phyloP scores from a whole-genome alignment of 2,329 filamentous ascomycete species.

The Gliomastix tumulicola region DNA sequence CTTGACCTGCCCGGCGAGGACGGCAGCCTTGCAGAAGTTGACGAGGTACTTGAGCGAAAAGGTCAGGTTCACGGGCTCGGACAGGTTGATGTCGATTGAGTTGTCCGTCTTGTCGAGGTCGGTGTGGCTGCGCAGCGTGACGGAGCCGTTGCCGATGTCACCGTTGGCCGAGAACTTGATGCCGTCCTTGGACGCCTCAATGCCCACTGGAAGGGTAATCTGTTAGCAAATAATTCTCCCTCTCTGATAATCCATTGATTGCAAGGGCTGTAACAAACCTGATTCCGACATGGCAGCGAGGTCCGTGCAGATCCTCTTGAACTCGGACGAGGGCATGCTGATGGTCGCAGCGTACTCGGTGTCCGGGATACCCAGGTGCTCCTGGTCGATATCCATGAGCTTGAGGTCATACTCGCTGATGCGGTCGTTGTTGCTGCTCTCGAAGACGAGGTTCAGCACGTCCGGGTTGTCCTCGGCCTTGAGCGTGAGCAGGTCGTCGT shows the following conservation, averaged over 20 bases:
- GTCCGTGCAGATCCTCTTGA: slow-evolving; percentile 92
- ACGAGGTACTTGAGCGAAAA: slow-evolving; percentile 99
- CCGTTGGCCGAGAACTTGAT: slow-evolving; percentile 91
- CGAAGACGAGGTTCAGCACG: slow-evolving; percentile 91
- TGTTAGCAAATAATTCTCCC: background rate
- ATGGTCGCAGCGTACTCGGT: slow-evolving; percentile 97
- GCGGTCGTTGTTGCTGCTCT: slow-evolving; percentile 80
- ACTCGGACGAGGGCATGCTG: slow-evolving; percentile 80
- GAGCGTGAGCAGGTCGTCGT: slow-evolving; percentile 89
- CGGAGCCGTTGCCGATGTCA: slow-evolving; percentile 92
- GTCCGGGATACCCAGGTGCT: slow-evolving; percentile 96
- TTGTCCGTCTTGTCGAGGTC: slow-evolving; percentile 78
- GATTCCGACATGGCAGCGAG: slow-evolving; percentile 90
- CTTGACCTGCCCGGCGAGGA: slow-evolving; percentile 74
- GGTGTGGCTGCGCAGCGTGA: slow-evolving; percentile 82
- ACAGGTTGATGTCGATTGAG: slow-evolving; percentile 75
- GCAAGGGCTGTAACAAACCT: slow-evolving; percentile 65
- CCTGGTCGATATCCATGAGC: slow-evolving; percentile 99
- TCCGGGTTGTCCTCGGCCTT: slow-evolving; percentile 98
- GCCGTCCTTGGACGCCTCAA: slow-evolving; percentile 94
- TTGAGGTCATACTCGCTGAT: slow-evolving; percentile 99
- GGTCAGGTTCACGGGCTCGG: slow-evolving; percentile 86
- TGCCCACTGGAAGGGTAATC: slow-evolving; percentile 57
- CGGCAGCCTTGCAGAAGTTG: slow-evolving; percentile 99
- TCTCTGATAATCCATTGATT: too few relatives aligned